phyloP scores from a whole-genome alignment of 2,329 filamentous ascomycete species.

The Fusarium protoensiforme region DNA sequence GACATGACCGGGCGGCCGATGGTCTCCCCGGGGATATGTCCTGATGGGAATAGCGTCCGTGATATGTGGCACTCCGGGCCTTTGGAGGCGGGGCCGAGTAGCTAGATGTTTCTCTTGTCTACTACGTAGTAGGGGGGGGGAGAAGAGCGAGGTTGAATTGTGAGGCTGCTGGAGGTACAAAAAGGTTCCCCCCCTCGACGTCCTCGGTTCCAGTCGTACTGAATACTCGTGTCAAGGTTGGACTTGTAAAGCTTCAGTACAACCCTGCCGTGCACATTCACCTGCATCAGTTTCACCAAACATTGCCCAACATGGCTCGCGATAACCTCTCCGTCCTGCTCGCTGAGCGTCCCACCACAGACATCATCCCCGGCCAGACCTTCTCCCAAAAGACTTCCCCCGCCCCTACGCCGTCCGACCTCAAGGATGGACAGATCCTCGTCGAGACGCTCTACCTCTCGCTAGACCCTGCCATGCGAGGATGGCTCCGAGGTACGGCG shows the following conservation, averaged over 20 bases:
- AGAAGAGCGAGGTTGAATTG: not conserved
- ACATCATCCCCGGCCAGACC: conserved; percentile 73
- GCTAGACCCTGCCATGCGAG: conserved; percentile 81
- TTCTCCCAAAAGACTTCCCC: conserved; percentile 66
- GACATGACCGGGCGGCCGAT: conserved; percentile 25
- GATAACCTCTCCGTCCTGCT: conserved; percentile 67
- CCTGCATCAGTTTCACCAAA: not conserved
- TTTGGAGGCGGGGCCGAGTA: not conserved
- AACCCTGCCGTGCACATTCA: not conserved
- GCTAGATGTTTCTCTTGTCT: not conserved
- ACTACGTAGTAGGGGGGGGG: not conserved
- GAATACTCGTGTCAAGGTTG: not conserved
- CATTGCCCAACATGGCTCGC: conserved; percentile 49
- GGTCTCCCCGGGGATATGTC: conserved; percentile 36
- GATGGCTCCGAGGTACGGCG: conserved; percentile 70
- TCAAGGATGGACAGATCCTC: conserved; percentile 74
- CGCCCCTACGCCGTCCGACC: conserved; percentile 61
- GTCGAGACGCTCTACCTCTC: conserved; percentile 72
- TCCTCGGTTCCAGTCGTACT: not conserved
- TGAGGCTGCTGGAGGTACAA: not conserved
- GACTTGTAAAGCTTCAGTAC: not conserved
- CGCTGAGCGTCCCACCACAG: conserved; percentile 69
- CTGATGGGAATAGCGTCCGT: conserved; percentile 40
- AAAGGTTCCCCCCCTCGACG: not conserved
- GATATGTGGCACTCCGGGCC: conserved; percentile 15